phyloP scores from a whole-genome alignment of 1,139 yeast genomes.

The Geotrichum macrosporum region DNA sequence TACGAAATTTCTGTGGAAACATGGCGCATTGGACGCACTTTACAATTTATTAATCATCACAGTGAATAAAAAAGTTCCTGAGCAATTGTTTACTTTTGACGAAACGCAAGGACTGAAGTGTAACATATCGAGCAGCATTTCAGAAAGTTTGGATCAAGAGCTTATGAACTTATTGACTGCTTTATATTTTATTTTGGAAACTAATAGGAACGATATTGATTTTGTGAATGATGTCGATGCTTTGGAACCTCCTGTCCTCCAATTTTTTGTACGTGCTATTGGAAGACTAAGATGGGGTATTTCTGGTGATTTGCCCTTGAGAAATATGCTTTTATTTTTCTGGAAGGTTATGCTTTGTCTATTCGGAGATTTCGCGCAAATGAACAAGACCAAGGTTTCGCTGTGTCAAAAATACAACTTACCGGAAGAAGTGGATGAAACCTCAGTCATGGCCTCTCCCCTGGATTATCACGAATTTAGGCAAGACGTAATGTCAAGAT shows the following conservation, averaged over 20 bases:
- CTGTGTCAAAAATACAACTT: constrained; percentile 46
- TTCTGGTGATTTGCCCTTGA: constrained; percentile 34
- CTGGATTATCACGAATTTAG: constrained; percentile 70
- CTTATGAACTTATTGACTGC: constrained; percentile 49
- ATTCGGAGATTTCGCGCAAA: constrained; percentile 54
- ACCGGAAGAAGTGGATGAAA: constrained; percentile 30
- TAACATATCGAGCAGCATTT: not conserved
- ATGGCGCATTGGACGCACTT: constrained; percentile 25
- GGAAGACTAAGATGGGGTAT: constrained; percentile 65
- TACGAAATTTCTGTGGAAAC: constrained; percentile 28
- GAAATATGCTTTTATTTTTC: constrained; percentile 48
- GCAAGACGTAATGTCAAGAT: constrained; percentile 68
- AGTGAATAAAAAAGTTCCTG: constrained; percentile 24
- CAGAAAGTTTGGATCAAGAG: constrained; percentile 27
- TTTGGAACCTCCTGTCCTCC: constrained; percentile 40
- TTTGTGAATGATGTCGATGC: constrained; percentile 34
- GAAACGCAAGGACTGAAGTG: constrained; percentile 12
- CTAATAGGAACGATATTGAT: constrained; percentile 31
- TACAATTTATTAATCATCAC: constrained; percentile 23
- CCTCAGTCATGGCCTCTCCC: constrained; percentile 55
- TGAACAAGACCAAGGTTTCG: constrained; percentile 48
- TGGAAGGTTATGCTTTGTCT: constrained; percentile 60
- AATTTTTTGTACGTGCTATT: constrained; percentile 47
- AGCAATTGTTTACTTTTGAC: constrained; percentile 14
- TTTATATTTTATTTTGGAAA: constrained; percentile 47